phyloP scores from a whole-genome alignment of 2,329 filamentous ascomycete species.

The Dactylellina sp. region DNA sequence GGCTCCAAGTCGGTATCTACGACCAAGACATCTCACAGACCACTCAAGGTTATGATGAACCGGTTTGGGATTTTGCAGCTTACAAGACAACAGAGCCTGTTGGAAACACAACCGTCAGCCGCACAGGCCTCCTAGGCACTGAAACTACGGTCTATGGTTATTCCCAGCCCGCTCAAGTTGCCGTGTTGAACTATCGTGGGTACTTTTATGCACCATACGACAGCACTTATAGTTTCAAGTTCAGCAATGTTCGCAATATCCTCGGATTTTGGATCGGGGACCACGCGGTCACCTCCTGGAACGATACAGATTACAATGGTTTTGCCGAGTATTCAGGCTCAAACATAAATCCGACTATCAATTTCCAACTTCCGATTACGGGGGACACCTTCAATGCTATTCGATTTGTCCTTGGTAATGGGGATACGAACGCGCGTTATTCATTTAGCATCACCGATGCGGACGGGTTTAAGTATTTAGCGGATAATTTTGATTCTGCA shows the following conservation, averaged over 20 bases:
- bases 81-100: not conserved
- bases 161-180: not conserved
- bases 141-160: not conserved
- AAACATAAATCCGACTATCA: not conserved
- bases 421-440: not conserved
- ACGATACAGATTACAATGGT: not conserved
- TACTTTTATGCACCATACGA: slow-evolving; percentile 1
- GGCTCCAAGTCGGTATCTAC: not conserved
- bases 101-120: not conserved
- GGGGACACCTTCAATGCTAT: not conserved
- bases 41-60: no score
- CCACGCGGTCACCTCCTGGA: not conserved
- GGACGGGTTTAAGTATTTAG: not conserved
- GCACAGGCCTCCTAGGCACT: not conserved
- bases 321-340: not conserved
- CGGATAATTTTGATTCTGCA: not conserved
- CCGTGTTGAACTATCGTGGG: slow-evolving; percentile 1
- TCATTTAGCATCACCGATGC: not conserved
- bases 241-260: not conserved
- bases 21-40: not conserved
- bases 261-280: not conserved
- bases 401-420: not conserved
- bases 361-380: not conserved
- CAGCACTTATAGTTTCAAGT: not conserved
- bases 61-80: not conserved